Base-by-base conservation (phyloP, 768 basidiomycete species). In the Austroboletus eburneus region DNA sequence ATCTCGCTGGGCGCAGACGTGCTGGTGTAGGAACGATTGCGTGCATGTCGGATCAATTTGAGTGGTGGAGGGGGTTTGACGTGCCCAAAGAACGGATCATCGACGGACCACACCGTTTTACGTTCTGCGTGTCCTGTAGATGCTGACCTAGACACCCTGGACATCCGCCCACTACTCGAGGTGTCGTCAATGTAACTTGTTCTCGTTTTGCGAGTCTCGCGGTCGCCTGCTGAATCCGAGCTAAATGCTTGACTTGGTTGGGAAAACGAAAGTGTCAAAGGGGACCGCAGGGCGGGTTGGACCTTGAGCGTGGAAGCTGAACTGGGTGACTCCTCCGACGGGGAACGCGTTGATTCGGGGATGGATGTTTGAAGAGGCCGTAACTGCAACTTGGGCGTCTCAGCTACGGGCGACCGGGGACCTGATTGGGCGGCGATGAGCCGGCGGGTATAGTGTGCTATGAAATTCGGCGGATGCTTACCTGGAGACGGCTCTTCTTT, bases 31-130 rank as follows among this genome's bases (percentile, higher is more conserved):
- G 59, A 56, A 18, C 13, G 9, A 32, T 41, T 49, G 25, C 49
- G 57, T 22, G 43, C 35, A 13, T 59, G 59, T 13, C 38, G 48
- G 34, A 30, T 35, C 8, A 2, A 17, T 22, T 50, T 51, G 1
- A 57, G 48, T 3, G 61, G 54, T 2, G 43, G 45, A 23, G 57
- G 50, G 17, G 56, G 45, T 24, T 54, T 59, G 22, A 60, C 49
- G 4, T 49, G 58, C 12, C 61, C 54, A 37, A 67, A 49, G 25
- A 27, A 63, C 0, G 55, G 21, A 25, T 63, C 63, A 16, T 48
- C 5, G 10, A 49, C 18, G n/a, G 46, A 43, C 45, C 61, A 61
- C 6, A 45, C 9, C n/a, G 59, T 45, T 10, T 4, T 7, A 4
- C 33, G 42, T 5, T 25, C 39, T 14, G 5, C 6, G 6, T 1